phyloP scores from a whole-genome alignment of 495 filamentous ascomycete species.

The Xylaria cubensis region DNA sequence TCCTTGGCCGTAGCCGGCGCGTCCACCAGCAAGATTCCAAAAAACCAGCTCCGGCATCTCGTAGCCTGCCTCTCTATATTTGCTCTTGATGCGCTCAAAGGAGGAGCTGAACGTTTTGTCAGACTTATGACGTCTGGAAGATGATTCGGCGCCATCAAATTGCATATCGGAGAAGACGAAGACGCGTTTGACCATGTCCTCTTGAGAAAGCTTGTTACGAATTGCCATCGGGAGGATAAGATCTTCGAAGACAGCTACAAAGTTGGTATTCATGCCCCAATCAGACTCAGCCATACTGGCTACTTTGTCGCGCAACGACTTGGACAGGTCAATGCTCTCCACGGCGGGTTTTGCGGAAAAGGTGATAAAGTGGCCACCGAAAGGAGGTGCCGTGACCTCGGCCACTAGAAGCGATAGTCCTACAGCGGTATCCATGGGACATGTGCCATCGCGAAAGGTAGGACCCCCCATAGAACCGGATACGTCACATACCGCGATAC shows the following conservation, averaged over 20 bases:
- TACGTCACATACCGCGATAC: constrained; percentile 57
- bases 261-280: constrained; percentile 51
- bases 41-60: constrained; percentile 56
- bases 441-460: constrained; percentile 45
- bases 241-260: constrained; percentile 51
- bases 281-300: background rate
- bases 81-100: constrained; percentile 49
- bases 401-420: constrained; percentile 56
- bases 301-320: constrained; percentile 31
- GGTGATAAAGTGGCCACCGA: constrained; percentile 54
- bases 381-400: constrained; percentile 50
- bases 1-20: constrained; percentile 25
- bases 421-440: constrained; percentile 53
- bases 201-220: constrained; percentile 43
- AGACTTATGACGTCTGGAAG: background rate
- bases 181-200: constrained; percentile 57
- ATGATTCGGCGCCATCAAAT: constrained; percentile 43
- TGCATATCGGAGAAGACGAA: constrained; percentile 60
- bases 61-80: constrained; percentile 50
- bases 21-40: constrained; percentile 55
- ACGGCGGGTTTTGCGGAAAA: constrained; percentile 45
- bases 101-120: constrained; percentile 30
- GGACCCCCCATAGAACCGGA: constrained; percentile 50
- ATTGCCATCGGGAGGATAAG: constrained; percentile 54
- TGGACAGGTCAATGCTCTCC: constrained; percentile 39